Conservation (phyloP, 1,139 yeast genomes). For the Blastobotrys malaysiensis region DNA sequence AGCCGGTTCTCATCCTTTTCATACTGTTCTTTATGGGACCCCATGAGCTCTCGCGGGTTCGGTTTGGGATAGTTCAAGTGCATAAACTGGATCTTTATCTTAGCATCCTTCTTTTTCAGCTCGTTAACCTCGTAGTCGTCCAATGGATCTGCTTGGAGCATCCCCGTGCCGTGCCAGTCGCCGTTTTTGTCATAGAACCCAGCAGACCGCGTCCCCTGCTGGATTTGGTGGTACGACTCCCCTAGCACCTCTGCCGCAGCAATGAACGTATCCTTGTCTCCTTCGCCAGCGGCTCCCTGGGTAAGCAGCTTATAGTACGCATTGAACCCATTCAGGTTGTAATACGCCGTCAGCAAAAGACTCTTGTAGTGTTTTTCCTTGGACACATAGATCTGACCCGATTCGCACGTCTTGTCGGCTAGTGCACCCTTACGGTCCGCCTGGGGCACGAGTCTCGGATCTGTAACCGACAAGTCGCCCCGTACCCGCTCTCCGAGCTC, state of each 20-base stretch:
- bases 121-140: slow-evolving; percentile 42
- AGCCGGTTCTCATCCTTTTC: slow-evolving; percentile 40
- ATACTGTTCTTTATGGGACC: neutral
- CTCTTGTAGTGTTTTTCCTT: slow-evolving; percentile 62
- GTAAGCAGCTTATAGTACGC: slow-evolving; percentile 79
- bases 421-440: slow-evolving; percentile 67
- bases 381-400: slow-evolving; percentile 72
- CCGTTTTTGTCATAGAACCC: slow-evolving; percentile 16
- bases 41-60: slow-evolving; percentile 42
- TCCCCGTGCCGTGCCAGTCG: slow-evolving; percentile 55
- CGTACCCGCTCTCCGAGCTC: slow-evolving; percentile 42
- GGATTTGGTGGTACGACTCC: slow-evolving; percentile 62
- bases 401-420: slow-evolving; percentile 77
- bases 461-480: slow-evolving; percentile 29
- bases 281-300: slow-evolving; percentile 84
- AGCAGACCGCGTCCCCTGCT: slow-evolving; percentile 48
- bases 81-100: slow-evolving; percentile 48
- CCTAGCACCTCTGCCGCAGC: slow-evolving; percentile 68
- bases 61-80: slow-evolving; percentile 65
- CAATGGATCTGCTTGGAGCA: slow-evolving; percentile 68
- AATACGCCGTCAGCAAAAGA: slow-evolving; percentile 63
- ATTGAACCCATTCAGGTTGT: slow-evolving; percentile 73
- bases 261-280: slow-evolving; percentile 83
- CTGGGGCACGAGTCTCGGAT: slow-evolving; percentile 43
- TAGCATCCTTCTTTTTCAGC: slow-evolving; percentile 19